Evolutionary conservation across 768 basidiomycete genomes (phyloP).

Genomic region (Megacollybia marginata): DNA sequence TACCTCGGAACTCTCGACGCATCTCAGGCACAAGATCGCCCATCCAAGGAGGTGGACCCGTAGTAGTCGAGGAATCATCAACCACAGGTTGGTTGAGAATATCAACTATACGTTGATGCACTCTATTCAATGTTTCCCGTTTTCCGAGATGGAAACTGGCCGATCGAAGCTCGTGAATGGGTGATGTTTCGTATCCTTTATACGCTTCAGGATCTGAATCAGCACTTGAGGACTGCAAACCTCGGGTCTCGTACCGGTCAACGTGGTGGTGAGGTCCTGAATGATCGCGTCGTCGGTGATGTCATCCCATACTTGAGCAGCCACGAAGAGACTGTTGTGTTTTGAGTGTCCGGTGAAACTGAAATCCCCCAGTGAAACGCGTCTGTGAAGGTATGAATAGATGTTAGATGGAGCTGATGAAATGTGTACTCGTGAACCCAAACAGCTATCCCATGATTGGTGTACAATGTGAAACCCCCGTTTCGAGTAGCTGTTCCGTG

Average conservation of each 20-base stretch:
- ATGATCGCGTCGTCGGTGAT: slow-evolving; percentile 26
- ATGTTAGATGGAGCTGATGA: background rate
- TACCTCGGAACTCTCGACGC: slow-evolving; percentile 38
- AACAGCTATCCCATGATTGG: slow-evolving; percentile 40
- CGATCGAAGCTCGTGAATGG: slow-evolving; percentile 43
- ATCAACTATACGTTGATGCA: slow-evolving; percentile 39
- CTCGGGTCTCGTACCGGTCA: too few species aligned
- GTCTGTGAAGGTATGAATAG: slow-evolving; percentile 24
- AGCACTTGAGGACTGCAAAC: too few species aligned
- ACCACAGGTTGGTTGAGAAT: slow-evolving; percentile 23
- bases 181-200: slow-evolving; percentile 14
- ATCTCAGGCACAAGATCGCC: slow-evolving; percentile 26
- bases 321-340: slow-evolving; percentile 45
- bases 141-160: slow-evolving; percentile 39
- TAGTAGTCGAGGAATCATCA: slow-evolving; percentile 28
- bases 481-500: slow-evolving; percentile 46
- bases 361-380: slow-evolving; percentile 60
- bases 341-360: slow-evolving; percentile 77
- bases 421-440: slow-evolving; percentile 70
- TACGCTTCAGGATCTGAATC: too few species aligned
- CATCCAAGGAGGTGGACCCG: slow-evolving; percentile 11
- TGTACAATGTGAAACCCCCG: slow-evolving; percentile 52
- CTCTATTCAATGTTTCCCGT: slow-evolving; percentile 22
- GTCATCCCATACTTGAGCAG: slow-evolving; percentile 48
- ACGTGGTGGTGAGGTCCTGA: slow-evolving; percentile 6